phyloP scores from a whole-genome alignment of 1,139 yeast genomes.

The Diutina scorzettiae region DNA sequence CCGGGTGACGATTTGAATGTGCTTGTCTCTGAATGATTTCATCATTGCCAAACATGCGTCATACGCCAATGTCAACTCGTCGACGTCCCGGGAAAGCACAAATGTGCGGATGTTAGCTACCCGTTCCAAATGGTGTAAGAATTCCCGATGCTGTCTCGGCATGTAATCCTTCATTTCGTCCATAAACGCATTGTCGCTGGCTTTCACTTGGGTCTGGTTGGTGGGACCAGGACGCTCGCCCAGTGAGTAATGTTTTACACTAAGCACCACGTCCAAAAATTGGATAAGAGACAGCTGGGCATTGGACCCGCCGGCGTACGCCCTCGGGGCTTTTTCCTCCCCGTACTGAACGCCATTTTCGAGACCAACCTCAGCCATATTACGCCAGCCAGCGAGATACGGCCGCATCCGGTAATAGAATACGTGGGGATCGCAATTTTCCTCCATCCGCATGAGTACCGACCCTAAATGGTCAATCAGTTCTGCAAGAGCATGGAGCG shows the following conservation, averaged over 20 bases:
- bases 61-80: slow-evolving; percentile 58
- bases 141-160: slow-evolving; percentile 79
- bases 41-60: slow-evolving; percentile 89
- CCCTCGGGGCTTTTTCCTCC: slow-evolving; percentile 41
- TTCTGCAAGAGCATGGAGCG: slow-evolving; percentile 60
- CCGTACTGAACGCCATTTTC: slow-evolving; percentile 75
- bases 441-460: slow-evolving; percentile 73
- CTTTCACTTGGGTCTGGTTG: slow-evolving; percentile 10
- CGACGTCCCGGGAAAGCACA: slow-evolving; percentile 33
- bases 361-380: slow-evolving; percentile 80
- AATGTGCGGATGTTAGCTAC: slow-evolving; percentile 52
- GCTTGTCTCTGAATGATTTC: slow-evolving; percentile 82
- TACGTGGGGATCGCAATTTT: slow-evolving; percentile 89
- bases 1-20: slow-evolving; percentile 83
- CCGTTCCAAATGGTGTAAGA: slow-evolving; percentile 46
- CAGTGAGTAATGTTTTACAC: slow-evolving; percentile 67
- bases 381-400: slow-evolving; percentile 87
- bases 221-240: slow-evolving; percentile 38
- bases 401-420: slow-evolving; percentile 84
- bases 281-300: slow-evolving; percentile 89
- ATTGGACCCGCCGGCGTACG: slow-evolving; percentile 83
- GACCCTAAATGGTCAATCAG: slow-evolving; percentile 66
- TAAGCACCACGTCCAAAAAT: slow-evolving; percentile 65
- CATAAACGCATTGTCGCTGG: slow-evolving; percentile 47
- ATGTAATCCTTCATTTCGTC: slow-evolving; percentile 77